Evolutionary conservation across 208 protist species (phyloP), one percentile per base, ranked within the genome.

Genomic region (Trypanosomatidae sp.): DNA sequence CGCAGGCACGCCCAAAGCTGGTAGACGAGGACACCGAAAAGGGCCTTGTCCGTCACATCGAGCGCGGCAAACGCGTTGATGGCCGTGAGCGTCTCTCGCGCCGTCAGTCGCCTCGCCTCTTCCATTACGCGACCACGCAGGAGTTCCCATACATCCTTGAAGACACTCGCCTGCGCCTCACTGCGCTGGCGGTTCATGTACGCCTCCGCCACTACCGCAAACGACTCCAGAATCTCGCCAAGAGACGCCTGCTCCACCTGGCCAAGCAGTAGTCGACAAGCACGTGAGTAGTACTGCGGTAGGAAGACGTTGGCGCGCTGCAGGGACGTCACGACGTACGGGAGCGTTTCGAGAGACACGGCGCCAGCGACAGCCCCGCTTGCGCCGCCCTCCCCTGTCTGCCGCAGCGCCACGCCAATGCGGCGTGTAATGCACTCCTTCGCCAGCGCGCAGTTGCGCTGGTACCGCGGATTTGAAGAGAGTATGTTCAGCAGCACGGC

Each of bases 141-240:
- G 47, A 88, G 76, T 69, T 94, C 87, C 91, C 91, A 96, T 1
- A 89, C 89, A 75, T 96, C 91, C 7, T 74, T 77, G 65, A 96
- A 96, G 44, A 92, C 73, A 43, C 79, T 86, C 3, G 73, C 87
- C 59, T 77, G 64, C 9, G 73, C 87, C 69, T 87, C 83, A 3
- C 72, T 64, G 39, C 79, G 80, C 22, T 82, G 64, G 0, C 87
- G 82, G 22, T 83, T 79, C 47, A 82, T 87, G 70, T 87, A 92
- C 78, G 91, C 87, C 52, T 91, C 90, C n/a, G 91, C 91, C 6
- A 71, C 47, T 9, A 72, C 80, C 33, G 75, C 69, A 71, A 96
- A 96, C 43, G 77, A 83, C 44, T 82, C 76, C 30, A 96, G 84
- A 25, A 93, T 64, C 15, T 81, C 62, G 0, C 69, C 60, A 71